These are phyloP conservation scores for Krasilnikovozyma curviuscula DNA, from an alignment of 768 basidiomycete genomes.

Conservation along the genomic window DNA sequence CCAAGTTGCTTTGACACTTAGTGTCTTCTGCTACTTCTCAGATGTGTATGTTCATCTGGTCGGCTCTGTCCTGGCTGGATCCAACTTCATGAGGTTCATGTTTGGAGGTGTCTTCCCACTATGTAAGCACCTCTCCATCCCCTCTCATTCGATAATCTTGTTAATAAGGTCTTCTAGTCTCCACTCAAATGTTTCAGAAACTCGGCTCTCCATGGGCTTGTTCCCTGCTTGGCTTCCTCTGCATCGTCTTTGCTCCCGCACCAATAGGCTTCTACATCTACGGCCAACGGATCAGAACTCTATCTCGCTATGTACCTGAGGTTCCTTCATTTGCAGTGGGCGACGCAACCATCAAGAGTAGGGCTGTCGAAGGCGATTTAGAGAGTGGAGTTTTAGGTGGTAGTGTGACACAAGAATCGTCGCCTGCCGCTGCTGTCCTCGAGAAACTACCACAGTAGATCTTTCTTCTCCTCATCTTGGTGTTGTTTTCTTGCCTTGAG, in stretches of 20 bases:
- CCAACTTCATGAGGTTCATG: conserved; percentile 4
- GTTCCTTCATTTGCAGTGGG: no score
- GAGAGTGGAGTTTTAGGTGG: no score
- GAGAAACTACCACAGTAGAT: no score
- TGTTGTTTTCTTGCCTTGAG: no score
- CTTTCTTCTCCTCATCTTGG: no score
- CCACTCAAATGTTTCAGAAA: conserved; percentile 2
- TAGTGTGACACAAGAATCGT: no score
- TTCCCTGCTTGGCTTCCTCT: conserved; percentile 4
- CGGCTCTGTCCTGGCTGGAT: conserved; percentile 7
- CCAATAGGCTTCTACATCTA: conserved; percentile 7
- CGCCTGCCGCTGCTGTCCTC: no score
- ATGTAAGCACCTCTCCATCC: neutral
- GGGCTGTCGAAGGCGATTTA: no score
- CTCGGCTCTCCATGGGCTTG: conserved; percentile 4
- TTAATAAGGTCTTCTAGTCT: neutral
- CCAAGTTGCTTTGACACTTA: conserved; percentile 1
- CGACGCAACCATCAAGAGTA: no score
- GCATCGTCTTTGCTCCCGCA: conserved; percentile 6
- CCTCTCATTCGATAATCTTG: neutral
- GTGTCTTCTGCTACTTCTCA: conserved; percentile 1
- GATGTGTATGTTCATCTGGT: conserved; percentile 1
- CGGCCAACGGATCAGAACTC: no score
- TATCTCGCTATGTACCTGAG: no score
- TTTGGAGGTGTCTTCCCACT: conserved; percentile 4